Conservation (phyloP, 2,329 filamentous ascomycete species). For the Calonectria henricotiae region DNA sequence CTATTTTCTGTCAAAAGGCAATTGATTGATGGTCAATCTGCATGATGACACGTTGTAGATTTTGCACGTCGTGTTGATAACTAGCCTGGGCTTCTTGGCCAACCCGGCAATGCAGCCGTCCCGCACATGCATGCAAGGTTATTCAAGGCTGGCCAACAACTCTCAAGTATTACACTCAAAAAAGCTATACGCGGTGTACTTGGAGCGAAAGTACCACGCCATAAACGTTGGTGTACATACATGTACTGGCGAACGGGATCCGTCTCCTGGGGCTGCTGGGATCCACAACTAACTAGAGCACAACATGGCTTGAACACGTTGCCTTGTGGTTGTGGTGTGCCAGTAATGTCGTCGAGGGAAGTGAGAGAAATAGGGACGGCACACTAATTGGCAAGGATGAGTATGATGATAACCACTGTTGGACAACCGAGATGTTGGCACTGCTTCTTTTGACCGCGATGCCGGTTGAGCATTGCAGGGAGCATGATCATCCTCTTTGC, state of each 20-base stretch:
- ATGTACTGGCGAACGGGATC: conserved; percentile 1
- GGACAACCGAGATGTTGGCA: conserved; percentile 4
- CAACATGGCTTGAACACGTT: conserved; percentile 3
- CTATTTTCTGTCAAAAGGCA: not conserved
- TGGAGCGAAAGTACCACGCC: not conserved
- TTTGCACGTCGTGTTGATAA: not conserved
- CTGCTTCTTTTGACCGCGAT: conserved; percentile 11
- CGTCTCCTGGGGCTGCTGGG: conserved; percentile 20
- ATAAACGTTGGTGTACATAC: not conserved
- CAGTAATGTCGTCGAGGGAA: not conserved
- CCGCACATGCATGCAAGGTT: conserved; percentile 21
- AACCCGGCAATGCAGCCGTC: conserved; percentile 11
- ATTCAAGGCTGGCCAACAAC: conserved; percentile 13
- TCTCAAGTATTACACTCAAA: not conserved
- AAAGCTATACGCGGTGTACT: not conserved
- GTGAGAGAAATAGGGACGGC: not conserved
- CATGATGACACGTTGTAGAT: not conserved
- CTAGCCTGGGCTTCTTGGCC: not conserved
- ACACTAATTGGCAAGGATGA: not conserved
- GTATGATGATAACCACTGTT: not conserved
- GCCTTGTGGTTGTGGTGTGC: conserved; percentile 1
- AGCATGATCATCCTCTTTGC: conserved; percentile 7
- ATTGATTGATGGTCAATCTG: not conserved
- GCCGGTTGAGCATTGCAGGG: not conserved
- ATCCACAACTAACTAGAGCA: conserved; percentile 17